These are phyloP conservation scores for Scheffersomyces lignicola DNA, from an alignment of 1,139 yeast genomes.

Conservation along the genomic window DNA sequence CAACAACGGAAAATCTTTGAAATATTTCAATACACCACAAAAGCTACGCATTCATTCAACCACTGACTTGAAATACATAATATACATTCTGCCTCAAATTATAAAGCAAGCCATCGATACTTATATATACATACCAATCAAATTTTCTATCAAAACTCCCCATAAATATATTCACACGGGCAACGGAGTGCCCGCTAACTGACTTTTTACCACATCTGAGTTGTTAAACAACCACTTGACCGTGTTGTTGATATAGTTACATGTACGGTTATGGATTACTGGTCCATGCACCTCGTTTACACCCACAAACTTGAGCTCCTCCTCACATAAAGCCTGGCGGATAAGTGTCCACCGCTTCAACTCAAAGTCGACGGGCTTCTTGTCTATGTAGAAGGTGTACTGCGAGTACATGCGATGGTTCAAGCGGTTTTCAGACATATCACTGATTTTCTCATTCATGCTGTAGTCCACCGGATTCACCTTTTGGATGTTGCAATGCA, in stretches of 20 bases:
- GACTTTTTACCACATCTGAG: background rate
- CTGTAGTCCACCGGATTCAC: constrained; percentile 10
- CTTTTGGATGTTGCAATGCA: constrained; percentile 13
- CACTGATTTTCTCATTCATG: constrained; percentile 6
- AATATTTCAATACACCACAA: too few species aligned
- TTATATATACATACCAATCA: too few species aligned
- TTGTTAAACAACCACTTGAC: constrained; percentile 19
- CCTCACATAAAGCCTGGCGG: constrained; percentile 20
- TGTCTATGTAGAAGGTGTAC: constrained; percentile 6
- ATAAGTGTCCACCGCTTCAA: constrained; percentile 26
- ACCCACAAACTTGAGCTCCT: constrained; percentile 19
- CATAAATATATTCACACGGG: too few species aligned
- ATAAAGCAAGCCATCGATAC: too few species aligned
- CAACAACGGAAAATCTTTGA: too few species aligned
- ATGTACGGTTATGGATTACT: constrained; percentile 12
- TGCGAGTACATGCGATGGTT: constrained; percentile 11
- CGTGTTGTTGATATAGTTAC: constrained; percentile 23
- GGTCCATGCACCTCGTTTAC: constrained; percentile 17
- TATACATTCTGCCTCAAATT: too few species aligned
- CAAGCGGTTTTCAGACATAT: constrained; percentile 10
- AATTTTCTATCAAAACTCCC: too few species aligned
- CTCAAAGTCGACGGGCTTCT: constrained; percentile 22
- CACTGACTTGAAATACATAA: too few species aligned
- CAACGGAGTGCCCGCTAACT: too few species aligned
- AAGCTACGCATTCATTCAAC: too few species aligned